Evolutionary conservation across 352 stramenopile species (phyloP).

Genomic region (Phytophthora megakarya): DNA sequence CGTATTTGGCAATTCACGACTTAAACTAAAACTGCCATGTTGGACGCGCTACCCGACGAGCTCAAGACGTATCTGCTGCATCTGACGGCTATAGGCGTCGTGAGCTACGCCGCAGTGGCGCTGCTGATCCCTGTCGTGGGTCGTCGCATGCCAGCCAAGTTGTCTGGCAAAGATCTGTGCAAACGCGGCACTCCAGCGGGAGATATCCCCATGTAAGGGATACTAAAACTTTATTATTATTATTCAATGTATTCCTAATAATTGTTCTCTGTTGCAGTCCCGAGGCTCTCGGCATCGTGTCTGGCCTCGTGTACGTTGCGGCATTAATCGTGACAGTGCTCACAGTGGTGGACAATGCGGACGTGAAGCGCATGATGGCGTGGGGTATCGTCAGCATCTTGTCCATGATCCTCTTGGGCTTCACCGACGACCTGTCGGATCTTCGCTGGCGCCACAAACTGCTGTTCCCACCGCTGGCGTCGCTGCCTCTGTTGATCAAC

Average conservation of each 20-base stretch:
- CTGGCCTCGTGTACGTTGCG: slow-evolving; percentile 83
- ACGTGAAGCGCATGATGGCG: slow-evolving; percentile 79
- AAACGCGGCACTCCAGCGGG: slow-evolving; percentile 89
- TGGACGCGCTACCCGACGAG: slow-evolving; percentile 28
- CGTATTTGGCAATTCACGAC: slow-evolving; percentile 26
- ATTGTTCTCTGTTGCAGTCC: slow-evolving; percentile 47
- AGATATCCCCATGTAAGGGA: slow-evolving; percentile 85
- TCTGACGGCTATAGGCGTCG: slow-evolving; percentile 56
- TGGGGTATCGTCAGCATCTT: slow-evolving; percentile 85
- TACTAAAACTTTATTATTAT: no score
- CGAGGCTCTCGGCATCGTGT: slow-evolving; percentile 89
- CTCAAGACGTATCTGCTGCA: slow-evolving; percentile 53
- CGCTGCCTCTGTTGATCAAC: slow-evolving; percentile 95
- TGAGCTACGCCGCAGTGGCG: slow-evolving; percentile 64
- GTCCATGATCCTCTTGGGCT: slow-evolving; percentile 94
- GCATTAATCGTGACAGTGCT: slow-evolving; percentile 74
- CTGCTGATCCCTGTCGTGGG: slow-evolving; percentile 67
- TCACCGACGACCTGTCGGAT: slow-evolving; percentile 97
- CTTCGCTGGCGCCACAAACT: slow-evolving; percentile 97
- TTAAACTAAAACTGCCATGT: slow-evolving; percentile 13
- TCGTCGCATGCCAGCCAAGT: slow-evolving; percentile 73
- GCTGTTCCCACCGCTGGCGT: slow-evolving; percentile 95
- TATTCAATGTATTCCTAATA: no score
- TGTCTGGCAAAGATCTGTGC: slow-evolving; percentile 93
- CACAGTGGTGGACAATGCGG: slow-evolving; percentile 63